phyloP scores from a whole-genome alignment of 345 rosid genomes.

The Tarenaya hassleriana region DNA sequence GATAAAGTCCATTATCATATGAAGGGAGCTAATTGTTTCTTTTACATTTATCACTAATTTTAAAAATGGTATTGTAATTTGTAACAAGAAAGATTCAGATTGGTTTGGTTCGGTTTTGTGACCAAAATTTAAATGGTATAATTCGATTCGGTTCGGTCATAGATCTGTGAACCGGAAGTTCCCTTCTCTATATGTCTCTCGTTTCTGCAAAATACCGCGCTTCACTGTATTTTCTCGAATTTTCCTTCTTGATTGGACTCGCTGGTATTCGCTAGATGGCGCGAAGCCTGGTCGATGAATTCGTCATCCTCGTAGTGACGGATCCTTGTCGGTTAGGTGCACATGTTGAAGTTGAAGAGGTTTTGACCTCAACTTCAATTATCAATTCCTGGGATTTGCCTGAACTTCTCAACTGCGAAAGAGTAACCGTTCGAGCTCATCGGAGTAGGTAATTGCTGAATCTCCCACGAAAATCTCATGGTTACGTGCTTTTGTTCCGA shows the following conservation, averaged over 20 bases:
- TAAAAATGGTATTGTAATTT: no score
- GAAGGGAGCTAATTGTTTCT: no score
- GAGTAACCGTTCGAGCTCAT: conserved; percentile 39
- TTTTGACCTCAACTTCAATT: conserved; percentile 39
- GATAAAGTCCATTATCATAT: no score
- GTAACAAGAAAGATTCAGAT: no score
- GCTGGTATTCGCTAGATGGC: conserved; percentile 29
- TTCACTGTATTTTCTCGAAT: neutral
- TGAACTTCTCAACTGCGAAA: conserved; percentile 34
- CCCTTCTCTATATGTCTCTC: no score
- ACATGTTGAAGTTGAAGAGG: conserved; percentile 14
- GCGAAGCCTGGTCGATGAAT: conserved; percentile 31
- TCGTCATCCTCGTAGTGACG: conserved; percentile 33
- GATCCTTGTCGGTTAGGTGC: conserved; percentile 25
- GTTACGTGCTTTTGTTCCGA: no score
- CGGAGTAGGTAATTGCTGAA: conserved; percentile 36
- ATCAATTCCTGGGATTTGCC: conserved; percentile 40
- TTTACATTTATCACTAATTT: no score
- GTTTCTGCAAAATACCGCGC: neutral
- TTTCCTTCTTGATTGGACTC: neutral
- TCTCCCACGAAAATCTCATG: neutral
- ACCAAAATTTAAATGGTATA: no score
- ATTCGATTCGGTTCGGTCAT: no score
- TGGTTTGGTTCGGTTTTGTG: conserved; percentile 2
- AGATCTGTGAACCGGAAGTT: no score